Evolutionary conservation across 441 rosid genomes (phyloP), one percentile per base, ranked within the genome.

Genomic region (Daphne laureola): DNA sequence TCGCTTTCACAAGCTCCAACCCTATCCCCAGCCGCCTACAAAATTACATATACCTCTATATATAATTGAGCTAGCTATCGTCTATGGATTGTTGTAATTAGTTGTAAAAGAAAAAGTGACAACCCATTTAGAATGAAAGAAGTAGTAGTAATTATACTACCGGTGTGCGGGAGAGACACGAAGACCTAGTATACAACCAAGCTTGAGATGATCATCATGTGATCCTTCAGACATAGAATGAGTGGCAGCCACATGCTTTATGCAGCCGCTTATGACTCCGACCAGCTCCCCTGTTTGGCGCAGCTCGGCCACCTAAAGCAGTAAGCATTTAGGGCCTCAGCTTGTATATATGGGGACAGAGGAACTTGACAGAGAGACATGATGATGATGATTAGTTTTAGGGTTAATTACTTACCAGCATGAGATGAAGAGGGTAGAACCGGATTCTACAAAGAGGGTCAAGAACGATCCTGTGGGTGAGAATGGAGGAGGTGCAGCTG

Each of bases 381-480:
- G 25, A 21, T 21, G 25, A 2, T 0, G 25, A 21, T 21, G 25
- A 21, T 21, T 55, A 14, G 12, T 23, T 4, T 17, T 14, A 9
- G 27, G 68, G n/a, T n/a, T n/a, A n/a, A n/a, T n/a, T n/a, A n/a
- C 77, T 66, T 55, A 81, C 88, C 80, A 81, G 77, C 80, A 82
- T 66, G 49, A 78, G 55, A 57, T 74, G 82, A 67, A 58, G 46
- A 55, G 75, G 73, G 50, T 68, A 82, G 58, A 72, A 68, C 61
- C 82, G 76, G 59, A 82, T 68, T 70, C 88, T 70, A 62, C 76
- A 62, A 35, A 74, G 63, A 55, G 84, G 88, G 82, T 78, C 79
- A 55, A 60, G 68, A 52, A 53, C 66, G 57, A 71, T 73, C 38
- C 38, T 31, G 63, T 67, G 68, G 46, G 80, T 71, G 72, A 75